Percentiles rank a stretch among this genome's conserved stretches.
phyloP scores from a whole-genome alignment of 2,329 filamentous ascomycete species.

The Parascedosporium putredinis region DNA sequence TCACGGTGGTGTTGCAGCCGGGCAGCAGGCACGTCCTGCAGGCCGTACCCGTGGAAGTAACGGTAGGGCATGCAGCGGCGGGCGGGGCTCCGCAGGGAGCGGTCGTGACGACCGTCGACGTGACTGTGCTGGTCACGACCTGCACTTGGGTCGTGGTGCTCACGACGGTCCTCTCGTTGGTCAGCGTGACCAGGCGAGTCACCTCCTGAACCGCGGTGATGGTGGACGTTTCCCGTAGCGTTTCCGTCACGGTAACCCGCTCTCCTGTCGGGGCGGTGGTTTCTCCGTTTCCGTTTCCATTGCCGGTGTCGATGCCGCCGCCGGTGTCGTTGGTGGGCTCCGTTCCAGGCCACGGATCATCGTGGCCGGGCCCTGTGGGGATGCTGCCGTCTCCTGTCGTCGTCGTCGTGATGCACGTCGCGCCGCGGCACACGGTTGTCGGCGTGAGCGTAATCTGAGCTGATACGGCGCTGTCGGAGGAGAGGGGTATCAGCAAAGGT shows the following conservation, averaged over 20 bases:
- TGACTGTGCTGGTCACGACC: background rate
- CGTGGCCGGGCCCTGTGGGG: too few relatives aligned
- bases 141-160: background rate
- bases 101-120: background rate
- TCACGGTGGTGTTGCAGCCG: background rate
- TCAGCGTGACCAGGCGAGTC: background rate
- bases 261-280: too few relatives aligned
- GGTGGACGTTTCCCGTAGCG: too few relatives aligned
- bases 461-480: background rate
- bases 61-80: background rate
- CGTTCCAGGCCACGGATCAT: too few relatives aligned
- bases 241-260: too few relatives aligned
- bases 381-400: too few relatives aligned
- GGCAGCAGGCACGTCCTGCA: constrained; percentile 3
- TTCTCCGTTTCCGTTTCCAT: background rate
- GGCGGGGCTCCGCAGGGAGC: background rate
- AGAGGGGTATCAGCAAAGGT: background rate
- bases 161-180: background rate
- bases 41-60: constrained; percentile 3
- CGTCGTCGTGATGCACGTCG: background rate
- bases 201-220: background rate
- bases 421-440: constrained; percentile 2
- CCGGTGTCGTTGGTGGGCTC: too few relatives aligned
- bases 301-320: background rate
- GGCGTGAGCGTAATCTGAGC: background rate